Evolutionary conservation across 306 rosid genomes (phyloP).

Genomic region (Glycine latifolia): DNA sequence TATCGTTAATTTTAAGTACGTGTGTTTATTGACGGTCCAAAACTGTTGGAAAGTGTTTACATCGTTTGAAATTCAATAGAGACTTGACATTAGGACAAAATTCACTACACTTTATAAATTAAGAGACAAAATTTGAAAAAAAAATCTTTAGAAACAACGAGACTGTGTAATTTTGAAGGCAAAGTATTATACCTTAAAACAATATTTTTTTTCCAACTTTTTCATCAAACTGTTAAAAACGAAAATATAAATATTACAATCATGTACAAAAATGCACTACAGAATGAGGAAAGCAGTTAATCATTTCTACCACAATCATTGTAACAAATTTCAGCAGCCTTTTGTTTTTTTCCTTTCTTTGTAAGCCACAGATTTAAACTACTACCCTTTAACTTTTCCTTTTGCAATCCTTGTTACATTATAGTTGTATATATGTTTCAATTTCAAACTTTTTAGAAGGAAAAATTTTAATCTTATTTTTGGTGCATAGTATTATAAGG

Average conservation of each 20-base stretch:
- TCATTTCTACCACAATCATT: constrained; percentile 32
- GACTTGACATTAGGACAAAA: too few relatives aligned
- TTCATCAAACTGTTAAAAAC: neutral
- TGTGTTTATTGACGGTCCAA: too few relatives aligned
- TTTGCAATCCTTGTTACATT: neutral
- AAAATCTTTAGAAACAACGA: neutral
- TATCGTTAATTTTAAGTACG: too few relatives aligned
- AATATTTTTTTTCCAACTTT: neutral
- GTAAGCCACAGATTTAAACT: constrained; percentile 25
- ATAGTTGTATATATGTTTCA: neutral
- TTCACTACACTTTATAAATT: too few relatives aligned
- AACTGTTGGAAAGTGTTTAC: too few relatives aligned
- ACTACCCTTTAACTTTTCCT: neutral
- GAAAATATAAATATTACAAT: neutral
- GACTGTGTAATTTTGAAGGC: neutral
- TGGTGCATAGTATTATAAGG: constrained; percentile 5
- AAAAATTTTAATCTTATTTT: too few relatives aligned
- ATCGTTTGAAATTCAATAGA: too few relatives aligned
- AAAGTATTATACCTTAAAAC: neutral
- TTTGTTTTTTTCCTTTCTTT: neutral
- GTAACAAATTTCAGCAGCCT: constrained; percentile 34
- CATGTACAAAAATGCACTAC: neutral
- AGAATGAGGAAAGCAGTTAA: constrained; percentile 13
- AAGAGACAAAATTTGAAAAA: neutral
- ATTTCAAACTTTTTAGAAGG: neutral